These are phyloP conservation scores for Penicillium ucsense DNA, from an alignment of 495 filamentous ascomycete genomes.

Conservation along the genomic window DNA sequence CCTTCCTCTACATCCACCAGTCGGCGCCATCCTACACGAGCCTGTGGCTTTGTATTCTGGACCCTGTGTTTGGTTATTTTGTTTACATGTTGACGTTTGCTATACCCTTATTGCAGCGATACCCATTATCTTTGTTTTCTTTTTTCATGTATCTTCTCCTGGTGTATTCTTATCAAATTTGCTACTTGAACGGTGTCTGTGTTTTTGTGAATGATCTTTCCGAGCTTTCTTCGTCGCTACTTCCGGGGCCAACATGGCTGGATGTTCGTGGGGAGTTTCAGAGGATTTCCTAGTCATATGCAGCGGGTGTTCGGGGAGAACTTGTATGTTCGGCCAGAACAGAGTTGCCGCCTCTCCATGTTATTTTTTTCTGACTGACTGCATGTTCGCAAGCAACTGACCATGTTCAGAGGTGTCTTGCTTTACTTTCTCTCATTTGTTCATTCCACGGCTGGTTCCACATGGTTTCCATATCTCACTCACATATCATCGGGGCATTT, in stretches of 20 bases:
- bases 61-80: conserved; percentile 8
- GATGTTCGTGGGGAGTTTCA: conserved; percentile 5
- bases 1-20: background rate
- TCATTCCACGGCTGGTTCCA: conserved; percentile 19
- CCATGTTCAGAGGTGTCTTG: no score
- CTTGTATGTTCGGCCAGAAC: no score
- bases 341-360: no score
- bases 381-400: no score
- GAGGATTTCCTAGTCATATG: no score
- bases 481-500: conserved; percentile 10
- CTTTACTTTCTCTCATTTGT: background rate
- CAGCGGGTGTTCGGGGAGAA: no score
- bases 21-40: background rate
- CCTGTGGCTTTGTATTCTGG: no score
- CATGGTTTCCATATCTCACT: conserved; percentile 6
- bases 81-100: conserved; percentile 11
- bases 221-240: conserved; percentile 3
- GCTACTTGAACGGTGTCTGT: background rate
- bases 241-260: background rate
- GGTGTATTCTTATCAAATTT: background rate
- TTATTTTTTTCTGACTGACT: no score
- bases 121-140: conserved; percentile 18
- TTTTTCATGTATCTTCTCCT: conserved; percentile 7
- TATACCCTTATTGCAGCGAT: conserved; percentile 16
- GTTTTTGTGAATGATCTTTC: background rate